phyloP scores from a whole-genome alignment of 2,329 filamentous ascomycete genomes.

The Alternaria alternata region DNA sequence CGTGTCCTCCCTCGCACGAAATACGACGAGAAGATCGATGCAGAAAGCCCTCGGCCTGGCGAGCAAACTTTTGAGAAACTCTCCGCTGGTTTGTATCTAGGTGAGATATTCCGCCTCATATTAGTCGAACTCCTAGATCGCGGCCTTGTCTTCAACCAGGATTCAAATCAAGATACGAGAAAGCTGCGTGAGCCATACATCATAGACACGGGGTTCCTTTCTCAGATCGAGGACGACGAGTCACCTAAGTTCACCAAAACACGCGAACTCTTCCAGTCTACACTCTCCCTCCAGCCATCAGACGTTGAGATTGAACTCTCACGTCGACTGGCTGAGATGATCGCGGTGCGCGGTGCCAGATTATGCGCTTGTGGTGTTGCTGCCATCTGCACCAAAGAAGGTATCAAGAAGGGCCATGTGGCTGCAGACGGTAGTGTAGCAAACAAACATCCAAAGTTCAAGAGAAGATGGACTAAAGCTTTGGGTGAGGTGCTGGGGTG shows the following conservation, averaged over 20 bases:
- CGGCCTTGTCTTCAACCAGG: constrained; percentile 73
- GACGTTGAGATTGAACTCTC: constrained; percentile 40
- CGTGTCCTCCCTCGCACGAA: constrained; percentile 83
- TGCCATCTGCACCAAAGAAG: constrained; percentile 48
- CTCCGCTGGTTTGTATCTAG: constrained; percentile 56
- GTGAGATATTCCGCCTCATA: constrained; percentile 56
- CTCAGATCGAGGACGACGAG: constrained; percentile 76
- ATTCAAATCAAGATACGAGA: constrained; percentile 66
- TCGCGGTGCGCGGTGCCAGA: constrained; percentile 46
- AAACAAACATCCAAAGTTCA: constrained; percentile 54
- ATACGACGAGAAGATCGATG: constrained; percentile 60
- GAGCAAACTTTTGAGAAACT: constrained; percentile 58
- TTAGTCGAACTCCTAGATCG: constrained; percentile 69
- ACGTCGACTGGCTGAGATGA: constrained; percentile 40
- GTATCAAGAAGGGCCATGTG: constrained; percentile 44
- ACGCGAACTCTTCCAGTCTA: constrained; percentile 29
- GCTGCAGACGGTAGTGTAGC: constrained; percentile 52
- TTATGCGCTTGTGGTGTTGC: constrained; percentile 51
- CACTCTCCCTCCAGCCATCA: constrained; percentile 28
- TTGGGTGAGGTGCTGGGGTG: constrained; percentile 51
- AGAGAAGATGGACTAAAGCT: constrained; percentile 51
- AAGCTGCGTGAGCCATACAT: constrained; percentile 81
- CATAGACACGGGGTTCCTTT: constrained; percentile 88
- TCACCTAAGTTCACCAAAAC: constrained; percentile 29
- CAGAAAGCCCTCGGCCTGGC: constrained; percentile 55